These are phyloP conservation scores for Leccinum subatratum DNA, from an alignment of 1,284 basidiomycete species.

Conservation along the genomic window DNA sequence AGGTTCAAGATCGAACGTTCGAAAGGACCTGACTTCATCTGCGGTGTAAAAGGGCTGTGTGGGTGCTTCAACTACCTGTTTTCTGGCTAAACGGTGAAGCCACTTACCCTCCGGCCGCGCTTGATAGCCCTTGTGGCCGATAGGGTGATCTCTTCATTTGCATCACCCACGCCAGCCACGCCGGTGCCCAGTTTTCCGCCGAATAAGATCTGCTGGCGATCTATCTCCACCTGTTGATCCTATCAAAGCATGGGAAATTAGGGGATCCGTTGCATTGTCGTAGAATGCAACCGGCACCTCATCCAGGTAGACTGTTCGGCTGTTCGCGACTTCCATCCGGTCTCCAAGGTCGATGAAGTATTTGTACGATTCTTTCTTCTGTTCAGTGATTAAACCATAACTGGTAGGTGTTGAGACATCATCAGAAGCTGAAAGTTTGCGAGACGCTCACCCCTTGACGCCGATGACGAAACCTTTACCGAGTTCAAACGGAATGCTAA, in stretches of 20 bases:
- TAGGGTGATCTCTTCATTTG: constrained; percentile 31
- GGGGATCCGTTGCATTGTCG: not conserved
- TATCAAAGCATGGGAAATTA: constrained; percentile 31
- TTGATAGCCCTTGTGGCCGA: constrained; percentile 42
- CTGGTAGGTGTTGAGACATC: constrained; percentile 38
- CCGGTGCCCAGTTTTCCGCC: constrained; percentile 56
- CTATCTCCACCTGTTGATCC: constrained; percentile 58
- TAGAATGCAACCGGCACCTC: constrained; percentile 44
- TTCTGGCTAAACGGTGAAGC: not conserved
- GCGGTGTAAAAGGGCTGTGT: constrained; percentile 79
- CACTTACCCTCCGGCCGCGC: constrained; percentile 44
- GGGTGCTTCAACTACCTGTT: constrained; percentile 5
- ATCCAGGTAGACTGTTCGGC: constrained; percentile 72
- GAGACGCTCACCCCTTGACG: constrained; percentile 71
- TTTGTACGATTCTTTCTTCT: constrained; percentile 74
- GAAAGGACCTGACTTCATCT: constrained; percentile 80
- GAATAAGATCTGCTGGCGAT: constrained; percentile 54
- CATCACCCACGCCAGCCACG: constrained; percentile 42
- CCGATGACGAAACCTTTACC: constrained; percentile 82
- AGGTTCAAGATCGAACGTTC: constrained; percentile 72
- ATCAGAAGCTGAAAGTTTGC: not conserved
- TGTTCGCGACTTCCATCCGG: constrained; percentile 67
- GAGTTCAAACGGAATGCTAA: constrained; percentile 78
- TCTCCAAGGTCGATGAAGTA: constrained; percentile 79
- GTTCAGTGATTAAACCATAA: constrained; percentile 81